Evolutionary conservation across 2,329 filamentous ascomycete genomes (phyloP).

Genomic region (Sporothrix schenckii): DNA sequence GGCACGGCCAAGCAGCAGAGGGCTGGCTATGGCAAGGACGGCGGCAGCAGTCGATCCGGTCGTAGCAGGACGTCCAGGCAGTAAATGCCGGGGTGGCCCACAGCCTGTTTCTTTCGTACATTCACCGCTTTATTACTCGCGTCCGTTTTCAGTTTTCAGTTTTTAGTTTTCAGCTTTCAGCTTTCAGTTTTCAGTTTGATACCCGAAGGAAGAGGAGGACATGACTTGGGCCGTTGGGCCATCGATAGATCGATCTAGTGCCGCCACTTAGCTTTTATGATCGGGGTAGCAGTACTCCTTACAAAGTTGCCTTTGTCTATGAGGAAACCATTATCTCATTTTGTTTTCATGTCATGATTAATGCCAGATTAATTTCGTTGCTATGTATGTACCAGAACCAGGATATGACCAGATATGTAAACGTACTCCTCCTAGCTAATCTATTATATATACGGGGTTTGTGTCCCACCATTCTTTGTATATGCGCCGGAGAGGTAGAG

Average conservation of each 20-base stretch:
- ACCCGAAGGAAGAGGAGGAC: constrained; percentile 14
- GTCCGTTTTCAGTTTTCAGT: background rate
- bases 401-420: constrained; percentile 7
- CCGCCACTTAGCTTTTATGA: constrained; percentile 10
- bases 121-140: background rate
- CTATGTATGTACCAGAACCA: constrained; percentile 2
- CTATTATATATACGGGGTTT: background rate
- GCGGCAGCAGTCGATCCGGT: background rate
- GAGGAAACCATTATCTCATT: no score
- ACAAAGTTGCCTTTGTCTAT: background rate
- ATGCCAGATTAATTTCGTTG: constrained; percentile 1
- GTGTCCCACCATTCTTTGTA: background rate
- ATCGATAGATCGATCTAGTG: constrained; percentile 17
- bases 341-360: background rate
- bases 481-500: background rate
- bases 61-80: background rate
- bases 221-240: background rate
- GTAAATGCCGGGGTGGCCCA: background rate
- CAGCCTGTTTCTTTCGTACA: background rate
- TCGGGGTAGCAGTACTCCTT: background rate
- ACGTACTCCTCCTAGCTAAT: background rate
- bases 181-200: background rate
- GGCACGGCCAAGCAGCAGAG: background rate
- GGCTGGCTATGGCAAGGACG: background rate
- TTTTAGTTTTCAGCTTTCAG: background rate